Base-by-base conservation (phyloP, 2,329 filamentous ascomycete species). In the Periconia digitata region DNA sequence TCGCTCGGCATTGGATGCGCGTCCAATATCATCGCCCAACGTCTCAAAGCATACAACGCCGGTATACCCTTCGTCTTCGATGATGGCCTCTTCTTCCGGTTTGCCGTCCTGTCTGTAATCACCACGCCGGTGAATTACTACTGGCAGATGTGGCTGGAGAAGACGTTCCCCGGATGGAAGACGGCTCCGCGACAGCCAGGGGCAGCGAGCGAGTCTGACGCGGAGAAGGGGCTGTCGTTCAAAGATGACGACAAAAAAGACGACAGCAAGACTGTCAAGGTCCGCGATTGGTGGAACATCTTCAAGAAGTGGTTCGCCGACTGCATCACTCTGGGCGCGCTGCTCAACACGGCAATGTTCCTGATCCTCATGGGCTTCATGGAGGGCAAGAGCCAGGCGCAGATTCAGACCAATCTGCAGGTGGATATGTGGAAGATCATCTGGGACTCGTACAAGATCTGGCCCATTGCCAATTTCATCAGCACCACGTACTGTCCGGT, bases 101-200 rank as follows among this genome's bases (percentile, higher is more conserved):
- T 72, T 49, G 60, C 65, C 38, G 56, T 90, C 49, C 94, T 87
- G 74, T 81, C 85, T 47, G 64, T 87, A 29, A 66, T 95, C 47
- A 86, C 80, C 64, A 86, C 86, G 21, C 90, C 91, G 1, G 86
- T 89, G 36, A 96, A 96, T 72, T 90, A 89, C 66, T 71, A 89
- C 60, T 96, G 90, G 91, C 91, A 95, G 77, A 80, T 85, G 34
- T 88, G 81, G 69, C 79, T 96, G 32, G 91, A 96, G 69, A 74
- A 79, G 8, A 74, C 79, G 4, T 95, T 90, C 63, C 91, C 91
- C 0, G 85, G 86, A 0, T 70, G 65, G 65, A 67, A 59, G 54
- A 56, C 54, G 1, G 58, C 62, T 2, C 17, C 21, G 2, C 63
- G 53, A 39, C 54, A 50, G 20, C 56, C 52, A 20, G 46, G 59